Evolutionary conservation across 2,329 filamentous ascomycete species (phyloP).

Genomic region (Graphilbum fragrans): DNA sequence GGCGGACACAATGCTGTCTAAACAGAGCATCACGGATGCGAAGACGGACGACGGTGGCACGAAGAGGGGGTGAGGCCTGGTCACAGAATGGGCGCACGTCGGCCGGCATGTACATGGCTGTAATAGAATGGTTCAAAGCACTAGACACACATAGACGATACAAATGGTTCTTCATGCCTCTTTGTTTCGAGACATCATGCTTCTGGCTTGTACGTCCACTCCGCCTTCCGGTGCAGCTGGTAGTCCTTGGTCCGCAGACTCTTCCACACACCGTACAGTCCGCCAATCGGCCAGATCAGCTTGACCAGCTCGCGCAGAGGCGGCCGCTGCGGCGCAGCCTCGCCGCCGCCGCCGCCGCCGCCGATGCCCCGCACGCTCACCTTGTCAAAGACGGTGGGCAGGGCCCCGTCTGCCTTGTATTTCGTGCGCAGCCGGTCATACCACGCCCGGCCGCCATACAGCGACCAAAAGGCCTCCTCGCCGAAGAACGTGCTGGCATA

Average conservation of each 20-base stretch:
- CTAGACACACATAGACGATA: too few relatives aligned
- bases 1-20: slow-evolving; percentile 2
- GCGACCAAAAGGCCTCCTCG: slow-evolving; percentile 54
- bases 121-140: too few relatives aligned
- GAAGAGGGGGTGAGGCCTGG: too few relatives aligned
- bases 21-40: too few relatives aligned
- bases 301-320: slow-evolving; percentile 30
- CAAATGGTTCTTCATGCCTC: too few relatives aligned
- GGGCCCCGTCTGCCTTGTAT: slow-evolving; percentile 41
- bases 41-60: too few relatives aligned
- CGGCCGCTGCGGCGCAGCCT: slow-evolving; percentile 1
- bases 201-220: slow-evolving; percentile 38
- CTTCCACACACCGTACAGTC: slow-evolving; percentile 46
- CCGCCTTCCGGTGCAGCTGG: slow-evolving; percentile 35
- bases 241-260: slow-evolving; percentile 45
- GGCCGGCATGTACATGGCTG: too few relatives aligned
- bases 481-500: slow-evolving; percentile 77
- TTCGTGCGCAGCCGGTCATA: slow-evolving; percentile 51
- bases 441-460: slow-evolving; percentile 44
- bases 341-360: not conserved
- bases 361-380: slow-evolving; percentile 29
- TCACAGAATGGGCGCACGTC: too few relatives aligned
- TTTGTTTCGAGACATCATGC: too few relatives aligned
- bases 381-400: slow-evolving; percentile 61
- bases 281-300: slow-evolving; percentile 40